Percentiles rank a stretch among this genome's conserved stretches.
Evolutionary conservation across 257 asterid genomes (phyloP).

Genomic region (Salvia hispanica): DNA sequence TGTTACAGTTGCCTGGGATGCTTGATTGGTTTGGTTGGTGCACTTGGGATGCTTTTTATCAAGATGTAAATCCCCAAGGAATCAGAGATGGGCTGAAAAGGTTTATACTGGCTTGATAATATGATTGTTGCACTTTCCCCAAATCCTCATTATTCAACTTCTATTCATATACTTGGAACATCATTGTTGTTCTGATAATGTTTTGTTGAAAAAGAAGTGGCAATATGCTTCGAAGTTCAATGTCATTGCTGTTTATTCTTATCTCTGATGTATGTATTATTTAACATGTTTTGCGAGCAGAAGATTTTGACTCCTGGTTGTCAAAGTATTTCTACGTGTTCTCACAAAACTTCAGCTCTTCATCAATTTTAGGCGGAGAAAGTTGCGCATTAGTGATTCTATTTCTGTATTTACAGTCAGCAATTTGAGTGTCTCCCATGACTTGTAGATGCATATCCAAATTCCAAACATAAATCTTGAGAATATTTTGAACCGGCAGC

Average conservation of each 20-base stretch:
- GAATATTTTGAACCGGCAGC: not conserved
- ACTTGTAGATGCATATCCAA: slow-evolving; percentile 10
- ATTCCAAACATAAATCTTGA: slow-evolving; percentile 1
- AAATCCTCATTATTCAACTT: slow-evolving; percentile 13
- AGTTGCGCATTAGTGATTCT: slow-evolving; percentile 1
- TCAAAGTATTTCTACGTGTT: not conserved
- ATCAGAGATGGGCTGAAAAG: slow-evolving; percentile 49
- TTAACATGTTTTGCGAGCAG: not conserved
- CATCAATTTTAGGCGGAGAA: not conserved
- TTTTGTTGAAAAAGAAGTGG: not conserved
- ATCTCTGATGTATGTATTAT: slow-evolving; percentile 3
- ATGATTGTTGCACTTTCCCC: not conserved
- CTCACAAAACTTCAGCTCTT: not conserved
- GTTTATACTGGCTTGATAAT: slow-evolving; percentile 12
- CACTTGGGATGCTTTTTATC: slow-evolving; percentile 63
- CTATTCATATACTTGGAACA: not conserved
- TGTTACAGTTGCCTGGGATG: slow-evolving; percentile 51
- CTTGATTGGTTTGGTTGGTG: slow-evolving; percentile 58
- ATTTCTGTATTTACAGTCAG: not conserved
- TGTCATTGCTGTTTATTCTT: not conserved
- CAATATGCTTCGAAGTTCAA: not conserved
- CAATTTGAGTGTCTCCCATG: slow-evolving; percentile 5
- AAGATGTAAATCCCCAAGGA: slow-evolving; percentile 53
- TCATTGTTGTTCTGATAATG: not conserved
- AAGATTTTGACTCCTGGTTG: not conserved